phyloP scores from a whole-genome alignment of 805 yeast species.

The Lachancea kluyveri region DNA sequence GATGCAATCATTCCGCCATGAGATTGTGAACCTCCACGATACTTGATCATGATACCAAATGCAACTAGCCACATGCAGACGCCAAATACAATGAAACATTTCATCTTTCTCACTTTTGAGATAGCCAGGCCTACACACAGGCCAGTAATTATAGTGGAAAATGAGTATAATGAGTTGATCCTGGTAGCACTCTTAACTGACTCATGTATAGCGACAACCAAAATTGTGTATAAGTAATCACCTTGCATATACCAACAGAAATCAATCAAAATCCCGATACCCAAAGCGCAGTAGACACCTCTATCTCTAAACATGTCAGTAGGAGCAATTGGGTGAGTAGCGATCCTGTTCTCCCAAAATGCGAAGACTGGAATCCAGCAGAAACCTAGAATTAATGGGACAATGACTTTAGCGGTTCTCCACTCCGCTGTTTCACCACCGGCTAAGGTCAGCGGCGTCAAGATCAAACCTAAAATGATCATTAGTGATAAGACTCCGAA shows the following conservation, averaged over 20 bases:
- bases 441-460: conserved; percentile 60
- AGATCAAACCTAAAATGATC: conserved; percentile 46
- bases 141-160: conserved; percentile 58
- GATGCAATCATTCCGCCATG: conserved; percentile 60
- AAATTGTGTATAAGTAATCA: conserved; percentile 56
- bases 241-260: conserved; percentile 60
- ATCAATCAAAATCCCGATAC: conserved; percentile 48
- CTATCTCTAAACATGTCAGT: conserved; percentile 45
- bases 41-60: conserved; percentile 51
- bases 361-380: conserved; percentile 41
- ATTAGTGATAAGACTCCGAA: conserved; percentile 48
- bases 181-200: conserved; percentile 55
- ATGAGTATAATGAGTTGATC: conserved; percentile 54
- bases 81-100: conserved; percentile 56
- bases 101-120: conserved; percentile 43
- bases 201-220: conserved; percentile 52
- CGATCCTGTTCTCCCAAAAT: conserved; percentile 46
- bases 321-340: conserved; percentile 50
- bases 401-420: conserved; percentile 48
- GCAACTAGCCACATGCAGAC: conserved; percentile 50
- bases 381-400: conserved; percentile 48
- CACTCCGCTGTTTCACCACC: conserved; percentile 47
- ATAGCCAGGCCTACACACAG: conserved; percentile 50
- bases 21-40: conserved; percentile 43
- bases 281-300: conserved; percentile 64